These are phyloP conservation scores for Begonia fuchsioides DNA, from an alignment of 306 rosid species.

Conservation along the genomic window DNA sequence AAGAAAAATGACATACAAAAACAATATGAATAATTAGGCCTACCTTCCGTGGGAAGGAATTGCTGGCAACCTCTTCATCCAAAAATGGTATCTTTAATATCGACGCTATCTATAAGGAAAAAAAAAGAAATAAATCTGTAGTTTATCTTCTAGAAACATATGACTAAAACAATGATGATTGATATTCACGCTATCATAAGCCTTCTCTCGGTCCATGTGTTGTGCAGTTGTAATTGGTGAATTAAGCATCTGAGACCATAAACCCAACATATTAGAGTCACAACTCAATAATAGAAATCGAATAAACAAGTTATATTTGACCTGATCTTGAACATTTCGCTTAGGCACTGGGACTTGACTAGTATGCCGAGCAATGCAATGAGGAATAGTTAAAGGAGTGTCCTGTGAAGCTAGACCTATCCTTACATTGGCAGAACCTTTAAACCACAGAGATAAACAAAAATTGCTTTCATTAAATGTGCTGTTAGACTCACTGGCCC, in stretches of 20 bases:
- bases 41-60: slow-evolving; percentile 83
- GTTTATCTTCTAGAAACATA: slow-evolving; percentile 3
- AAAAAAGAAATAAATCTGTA: background rate
- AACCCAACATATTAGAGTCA: slow-evolving; percentile 5
- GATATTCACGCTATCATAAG: slow-evolving; percentile 69
- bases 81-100: slow-evolving; percentile 71
- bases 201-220: slow-evolving; percentile 73
- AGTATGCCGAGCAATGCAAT: slow-evolving; percentile 75
- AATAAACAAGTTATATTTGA: slow-evolving; percentile 8
- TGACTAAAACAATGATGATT: slow-evolving; percentile 3
- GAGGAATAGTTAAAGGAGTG: slow-evolving; percentile 58
- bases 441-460: background rate
- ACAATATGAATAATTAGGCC: slow-evolving; percentile 6
- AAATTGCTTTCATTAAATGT: background rate
- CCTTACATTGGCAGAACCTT: slow-evolving; percentile 81
- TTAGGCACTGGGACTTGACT: slow-evolving; percentile 49
- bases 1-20: background rate
- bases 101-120: slow-evolving; percentile 42
- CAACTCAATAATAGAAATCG: slow-evolving; percentile 1
- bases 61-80: slow-evolving; percentile 69
- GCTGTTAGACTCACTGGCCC: no score
- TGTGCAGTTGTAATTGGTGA: slow-evolving; percentile 48
- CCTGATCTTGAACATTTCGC: slow-evolving; percentile 79
- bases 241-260: slow-evolving; percentile 61
- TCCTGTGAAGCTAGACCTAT: slow-evolving; percentile 88